These are phyloP conservation scores for Carpinus viminea DNA, from an alignment of 306 rosid genomes.

Conservation along the genomic window DNA sequence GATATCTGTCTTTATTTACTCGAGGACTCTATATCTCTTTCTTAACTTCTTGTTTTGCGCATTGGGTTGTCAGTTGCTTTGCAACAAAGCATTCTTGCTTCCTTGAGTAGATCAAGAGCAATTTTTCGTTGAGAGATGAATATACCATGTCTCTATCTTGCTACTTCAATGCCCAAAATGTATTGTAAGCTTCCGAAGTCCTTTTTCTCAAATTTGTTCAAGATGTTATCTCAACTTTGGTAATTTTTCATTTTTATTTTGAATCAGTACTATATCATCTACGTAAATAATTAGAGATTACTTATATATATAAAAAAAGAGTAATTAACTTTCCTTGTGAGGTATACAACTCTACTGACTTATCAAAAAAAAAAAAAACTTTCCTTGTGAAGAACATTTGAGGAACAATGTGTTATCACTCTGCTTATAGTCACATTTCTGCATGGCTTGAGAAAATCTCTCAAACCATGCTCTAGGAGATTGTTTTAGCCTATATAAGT, in stretches of 20 bases:
- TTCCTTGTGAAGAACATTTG: not conserved
- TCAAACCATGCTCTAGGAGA: too few relatives aligned
- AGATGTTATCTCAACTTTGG: too few relatives aligned
- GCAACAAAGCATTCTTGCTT: not conserved
- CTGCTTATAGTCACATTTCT: too few relatives aligned
- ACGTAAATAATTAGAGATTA: not conserved
- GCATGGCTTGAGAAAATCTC: too few relatives aligned
- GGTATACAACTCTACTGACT: too few relatives aligned
- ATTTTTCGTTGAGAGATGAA: not conserved
- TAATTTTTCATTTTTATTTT: not conserved
- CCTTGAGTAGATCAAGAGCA: not conserved
- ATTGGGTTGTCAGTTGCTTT: not conserved
- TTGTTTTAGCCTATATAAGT: too few relatives aligned
- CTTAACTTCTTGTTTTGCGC: not conserved
- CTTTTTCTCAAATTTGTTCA: not conserved
- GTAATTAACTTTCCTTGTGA: too few relatives aligned
- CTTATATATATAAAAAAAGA: too few relatives aligned
- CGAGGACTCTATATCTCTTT: not conserved
- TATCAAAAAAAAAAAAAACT: too few relatives aligned
- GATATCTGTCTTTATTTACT: not conserved
- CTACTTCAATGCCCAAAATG: not conserved
- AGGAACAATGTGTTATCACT: not conserved
- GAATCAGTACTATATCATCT: not conserved
- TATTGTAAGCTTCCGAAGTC: not conserved
- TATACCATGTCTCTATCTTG: not conserved